A percentile compares a stretch with the other conserved stretches of the same genome.
Evolutionary conservation across 306 rosid genomes (phyloP).

Genomic region (Hippophae rhamnoides): DNA sequence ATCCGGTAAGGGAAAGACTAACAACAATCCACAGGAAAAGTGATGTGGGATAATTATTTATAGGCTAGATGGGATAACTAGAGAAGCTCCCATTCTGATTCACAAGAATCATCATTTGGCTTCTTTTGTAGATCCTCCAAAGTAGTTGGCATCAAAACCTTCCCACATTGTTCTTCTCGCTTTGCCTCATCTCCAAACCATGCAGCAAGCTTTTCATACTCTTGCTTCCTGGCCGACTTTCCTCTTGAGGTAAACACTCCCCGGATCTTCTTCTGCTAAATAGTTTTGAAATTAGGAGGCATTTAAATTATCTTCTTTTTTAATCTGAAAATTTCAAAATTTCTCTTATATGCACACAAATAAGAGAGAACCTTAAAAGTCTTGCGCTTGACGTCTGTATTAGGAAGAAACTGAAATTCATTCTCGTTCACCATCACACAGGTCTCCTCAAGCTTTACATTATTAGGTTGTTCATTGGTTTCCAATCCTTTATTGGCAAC

Average conservation of each 20-base stretch:
- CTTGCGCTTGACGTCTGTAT: slow-evolving; percentile 15
- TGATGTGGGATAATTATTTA: slow-evolving; percentile 17
- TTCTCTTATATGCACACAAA: too few relatives aligned
- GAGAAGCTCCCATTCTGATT: slow-evolving; percentile 84
- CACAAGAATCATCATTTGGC: slow-evolving; percentile 24
- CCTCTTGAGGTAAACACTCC: slow-evolving; percentile 46
- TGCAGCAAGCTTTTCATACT: slow-evolving; percentile 65
- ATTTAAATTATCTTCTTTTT: neutral
- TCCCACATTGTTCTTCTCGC: slow-evolving; percentile 12
- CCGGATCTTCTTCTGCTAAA: slow-evolving; percentile 42
- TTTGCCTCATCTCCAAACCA: slow-evolving; percentile 28
- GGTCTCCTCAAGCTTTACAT: slow-evolving; percentile 47
- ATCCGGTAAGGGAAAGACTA: slow-evolving; percentile 15
- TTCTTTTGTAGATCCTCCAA: slow-evolving; percentile 16
- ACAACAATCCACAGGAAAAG: slow-evolving; percentile 7
- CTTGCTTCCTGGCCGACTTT: slow-evolving; percentile 61
- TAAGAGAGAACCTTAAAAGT: slow-evolving; percentile 41
- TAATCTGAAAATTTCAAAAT: too few relatives aligned
- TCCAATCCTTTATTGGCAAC: too few relatives aligned
- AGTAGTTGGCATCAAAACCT: slow-evolving; percentile 6
- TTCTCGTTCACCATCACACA: slow-evolving; percentile 58
- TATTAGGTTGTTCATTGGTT: neutral
- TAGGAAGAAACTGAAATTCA: slow-evolving; percentile 34
- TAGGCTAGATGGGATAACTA: slow-evolving; percentile 24
- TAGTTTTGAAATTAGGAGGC: slow-evolving; percentile 3